Percentiles rank a stretch among this genome's conserved stretches.
Evolutionary conservation across 2,329 filamentous ascomycete species (phyloP).

Genomic region (Aureobasidium namibiae): DNA sequence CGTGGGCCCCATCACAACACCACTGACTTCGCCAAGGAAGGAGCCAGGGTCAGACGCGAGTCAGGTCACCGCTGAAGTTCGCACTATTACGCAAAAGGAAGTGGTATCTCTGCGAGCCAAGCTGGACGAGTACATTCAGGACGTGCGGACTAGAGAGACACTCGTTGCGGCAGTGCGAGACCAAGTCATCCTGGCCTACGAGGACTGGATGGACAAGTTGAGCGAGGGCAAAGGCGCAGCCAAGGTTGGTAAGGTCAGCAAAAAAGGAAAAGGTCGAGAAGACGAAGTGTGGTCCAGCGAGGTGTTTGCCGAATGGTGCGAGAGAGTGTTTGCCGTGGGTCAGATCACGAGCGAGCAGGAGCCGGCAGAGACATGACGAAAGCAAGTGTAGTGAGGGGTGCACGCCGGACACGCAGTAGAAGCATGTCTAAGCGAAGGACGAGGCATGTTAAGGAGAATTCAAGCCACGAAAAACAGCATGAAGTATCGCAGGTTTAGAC

Average conservation of each 20-base stretch:
- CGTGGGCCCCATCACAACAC: constrained; percentile 48
- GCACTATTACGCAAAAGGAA: constrained; percentile 50
- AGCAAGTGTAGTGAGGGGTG: not conserved
- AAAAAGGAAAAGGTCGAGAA: constrained; percentile 53
- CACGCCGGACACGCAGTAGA: not conserved
- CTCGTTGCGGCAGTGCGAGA: constrained; percentile 59
- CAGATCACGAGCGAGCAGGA: not conserved
- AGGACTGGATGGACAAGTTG: constrained; percentile 53
- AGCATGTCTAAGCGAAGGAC: not conserved
- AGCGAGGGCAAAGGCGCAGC: constrained; percentile 28
- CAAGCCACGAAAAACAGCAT: not conserved
- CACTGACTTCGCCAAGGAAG: constrained; percentile 27
- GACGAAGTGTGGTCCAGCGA: constrained; percentile 58
- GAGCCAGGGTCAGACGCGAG: constrained; percentile 14
- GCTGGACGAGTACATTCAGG: constrained; percentile 56
- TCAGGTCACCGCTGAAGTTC: constrained; percentile 35
- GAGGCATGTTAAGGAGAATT: not conserved
- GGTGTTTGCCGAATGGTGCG: constrained; percentile 56
- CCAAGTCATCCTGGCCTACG: constrained; percentile 53
- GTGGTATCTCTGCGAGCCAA: constrained; percentile 48
- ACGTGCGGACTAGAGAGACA: constrained; percentile 56
- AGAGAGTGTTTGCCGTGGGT: constrained; percentile 50
- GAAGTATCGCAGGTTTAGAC: not conserved
- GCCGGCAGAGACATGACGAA: not conserved
- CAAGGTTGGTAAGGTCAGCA: constrained; percentile 25